Conservation (phyloP, 768 basidiomycete genomes). For the Termitomyces eurrhizus region DNA sequence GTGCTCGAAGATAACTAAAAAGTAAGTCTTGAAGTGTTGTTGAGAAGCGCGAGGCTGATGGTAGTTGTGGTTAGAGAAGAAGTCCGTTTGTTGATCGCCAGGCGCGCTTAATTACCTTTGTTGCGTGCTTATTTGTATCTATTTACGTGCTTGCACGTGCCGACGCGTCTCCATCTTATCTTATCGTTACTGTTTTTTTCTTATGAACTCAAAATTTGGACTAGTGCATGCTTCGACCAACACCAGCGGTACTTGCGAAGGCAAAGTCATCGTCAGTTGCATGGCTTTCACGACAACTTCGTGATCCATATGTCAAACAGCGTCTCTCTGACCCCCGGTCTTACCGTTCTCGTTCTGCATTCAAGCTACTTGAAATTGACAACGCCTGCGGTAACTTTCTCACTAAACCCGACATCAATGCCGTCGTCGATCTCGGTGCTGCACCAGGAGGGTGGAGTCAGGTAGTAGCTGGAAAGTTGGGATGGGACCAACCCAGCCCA, state of each 20-base stretch:
- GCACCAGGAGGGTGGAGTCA: conserved; percentile 96
- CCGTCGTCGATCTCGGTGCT: conserved; percentile 85
- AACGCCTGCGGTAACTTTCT: conserved; percentile 51
- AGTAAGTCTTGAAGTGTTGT: conserved; percentile 9
- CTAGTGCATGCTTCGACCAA: conserved; percentile 3
- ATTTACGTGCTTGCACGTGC: conserved; percentile 31
- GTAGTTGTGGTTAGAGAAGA: conserved; percentile 30
- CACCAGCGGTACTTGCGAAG: conserved; percentile 11
- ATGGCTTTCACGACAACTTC: conserved; percentile 69
- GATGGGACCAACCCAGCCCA: conserved; percentile 31
- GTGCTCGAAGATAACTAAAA: conserved; percentile 9
- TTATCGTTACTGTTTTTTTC: background rate
- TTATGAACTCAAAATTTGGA: background rate
- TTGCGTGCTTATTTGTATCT: conserved; percentile 34
- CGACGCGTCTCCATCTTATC: conserved; percentile 4
- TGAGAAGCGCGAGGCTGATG: conserved; percentile 15
- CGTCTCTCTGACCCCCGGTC: conserved; percentile 27
- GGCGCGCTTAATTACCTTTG: conserved; percentile 34
- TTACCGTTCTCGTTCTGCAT: conserved; percentile 86
- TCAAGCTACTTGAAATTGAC: conserved; percentile 85
- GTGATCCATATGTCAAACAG: conserved; percentile 67
- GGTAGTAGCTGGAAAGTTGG: conserved; percentile 64
- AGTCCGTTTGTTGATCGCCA: conserved; percentile 29
- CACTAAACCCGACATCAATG: conserved; percentile 43
- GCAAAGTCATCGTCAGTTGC: conserved; percentile 41